phyloP scores from a whole-genome alignment of 176 grass and related monocot species.

The Lolium rigidum region DNA sequence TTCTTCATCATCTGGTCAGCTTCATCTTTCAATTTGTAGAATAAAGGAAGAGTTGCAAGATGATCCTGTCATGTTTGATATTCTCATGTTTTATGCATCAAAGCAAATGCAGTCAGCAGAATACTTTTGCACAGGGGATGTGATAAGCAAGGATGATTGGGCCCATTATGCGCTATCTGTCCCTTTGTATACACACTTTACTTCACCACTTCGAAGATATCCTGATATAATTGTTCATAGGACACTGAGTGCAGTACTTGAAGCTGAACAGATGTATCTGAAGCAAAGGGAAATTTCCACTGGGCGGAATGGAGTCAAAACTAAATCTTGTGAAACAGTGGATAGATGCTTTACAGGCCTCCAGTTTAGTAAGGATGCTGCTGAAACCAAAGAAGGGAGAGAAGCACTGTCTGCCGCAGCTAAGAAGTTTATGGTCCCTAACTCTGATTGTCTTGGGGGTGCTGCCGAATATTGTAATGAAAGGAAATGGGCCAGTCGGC shows the following conservation, averaged over 20 bases:
- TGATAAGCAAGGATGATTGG: slow-evolving; percentile 83
- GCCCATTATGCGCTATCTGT: slow-evolving; percentile 81
- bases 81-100: slow-evolving; percentile 94
- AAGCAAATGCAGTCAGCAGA: slow-evolving; percentile 87
- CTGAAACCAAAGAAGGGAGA: slow-evolving; percentile 77
- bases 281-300: slow-evolving; percentile 52
- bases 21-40: slow-evolving; percentile 85
- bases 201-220: slow-evolving; percentile 91
- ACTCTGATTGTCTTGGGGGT: slow-evolving; percentile 58
- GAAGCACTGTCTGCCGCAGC: slow-evolving; percentile 63
- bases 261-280: slow-evolving; percentile 76
- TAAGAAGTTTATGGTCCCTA: slow-evolving; percentile 73
- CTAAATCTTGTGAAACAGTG: slow-evolving; percentile 37
- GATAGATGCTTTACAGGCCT: slow-evolving; percentile 75
- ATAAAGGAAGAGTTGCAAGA: slow-evolving; percentile 80
- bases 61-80: slow-evolving; percentile 86
- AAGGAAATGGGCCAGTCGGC: slow-evolving; percentile 73
- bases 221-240: slow-evolving; percentile 97
- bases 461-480: slow-evolving; percentile 89
- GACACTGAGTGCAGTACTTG: slow-evolving; percentile 77
- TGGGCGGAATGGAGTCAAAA: slow-evolving; percentile 37
- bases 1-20: slow-evolving; percentile 85
- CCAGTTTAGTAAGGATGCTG: slow-evolving; percentile 64
- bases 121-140: slow-evolving; percentile 83
- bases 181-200: slow-evolving; percentile 94